phyloP scores from a whole-genome alignment of 2,329 filamentous ascomycete species.

The Epichloe hybrida region DNA sequence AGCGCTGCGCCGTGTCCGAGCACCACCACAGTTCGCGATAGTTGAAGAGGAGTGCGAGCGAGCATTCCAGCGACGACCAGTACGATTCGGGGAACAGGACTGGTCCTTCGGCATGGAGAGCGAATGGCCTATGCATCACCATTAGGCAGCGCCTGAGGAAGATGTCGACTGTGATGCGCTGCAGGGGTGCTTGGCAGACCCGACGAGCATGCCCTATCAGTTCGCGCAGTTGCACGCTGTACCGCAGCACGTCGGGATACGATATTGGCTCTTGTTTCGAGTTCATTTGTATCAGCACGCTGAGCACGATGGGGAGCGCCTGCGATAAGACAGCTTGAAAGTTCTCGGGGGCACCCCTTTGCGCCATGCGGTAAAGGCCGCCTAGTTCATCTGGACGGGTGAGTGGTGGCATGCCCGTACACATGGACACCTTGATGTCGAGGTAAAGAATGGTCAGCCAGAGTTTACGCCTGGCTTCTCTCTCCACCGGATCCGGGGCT shows the following conservation, averaged over 20 bases:
- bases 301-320: slow-evolving; percentile 18
- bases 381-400: slow-evolving; percentile 19
- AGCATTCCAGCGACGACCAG: slow-evolving; percentile 24
- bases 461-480: slow-evolving; percentile 16
- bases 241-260: slow-evolving; percentile 20
- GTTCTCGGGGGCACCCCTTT: slow-evolving; percentile 15
- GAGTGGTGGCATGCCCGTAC: slow-evolving; percentile 21
- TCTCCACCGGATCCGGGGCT: slow-evolving; percentile 12
- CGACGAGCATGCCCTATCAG: slow-evolving; percentile 18
- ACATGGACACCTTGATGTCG: slow-evolving; percentile 22
- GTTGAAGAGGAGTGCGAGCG: slow-evolving; percentile 21
- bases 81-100: slow-evolving; percentile 21
- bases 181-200: slow-evolving; percentile 16
- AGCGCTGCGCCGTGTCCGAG: slow-evolving; percentile 12
- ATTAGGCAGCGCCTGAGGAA: slow-evolving; percentile 22
- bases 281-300: slow-evolving; percentile 20
- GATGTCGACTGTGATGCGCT: slow-evolving; percentile 21
- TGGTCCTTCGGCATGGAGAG: slow-evolving; percentile 19
- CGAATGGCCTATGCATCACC: slow-evolving; percentile 23
- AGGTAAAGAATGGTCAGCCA: slow-evolving; percentile 24
- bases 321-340: slow-evolving; percentile 20
- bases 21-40: slow-evolving; percentile 21
- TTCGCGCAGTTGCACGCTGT: slow-evolving; percentile 19
- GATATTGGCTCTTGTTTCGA: slow-evolving; percentile 17
- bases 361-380: slow-evolving; percentile 12